Conservation (phyloP, 2,329 filamentous ascomycete genomes). For the Coniochaeta prunicola region DNA sequence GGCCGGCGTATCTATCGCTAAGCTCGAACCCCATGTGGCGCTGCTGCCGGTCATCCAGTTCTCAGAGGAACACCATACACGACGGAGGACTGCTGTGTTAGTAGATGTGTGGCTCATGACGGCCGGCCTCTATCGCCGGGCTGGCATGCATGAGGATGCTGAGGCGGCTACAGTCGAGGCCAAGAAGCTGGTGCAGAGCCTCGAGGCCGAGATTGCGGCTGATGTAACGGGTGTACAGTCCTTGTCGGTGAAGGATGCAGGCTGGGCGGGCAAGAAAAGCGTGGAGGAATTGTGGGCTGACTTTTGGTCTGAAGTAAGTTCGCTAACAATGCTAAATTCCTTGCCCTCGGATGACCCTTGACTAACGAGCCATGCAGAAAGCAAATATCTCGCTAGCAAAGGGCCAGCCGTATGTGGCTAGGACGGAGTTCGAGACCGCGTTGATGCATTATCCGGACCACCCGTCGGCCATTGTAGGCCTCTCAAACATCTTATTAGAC, state of each 20-base stretch:
- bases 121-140: conserved; percentile 77
- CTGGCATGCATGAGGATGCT: conserved; percentile 72
- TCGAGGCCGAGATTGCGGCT: conserved; percentile 60
- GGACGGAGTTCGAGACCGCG: conserved; percentile 74
- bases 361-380: conserved; percentile 40
- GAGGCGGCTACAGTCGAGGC: conserved; percentile 77
- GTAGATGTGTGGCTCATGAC: conserved; percentile 87
- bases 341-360: conserved; percentile 3
- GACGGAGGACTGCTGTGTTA: conserved; percentile 47
- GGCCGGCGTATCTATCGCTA: conserved; percentile 30
- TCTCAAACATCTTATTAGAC: conserved; percentile 81
- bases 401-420: conserved; percentile 58
- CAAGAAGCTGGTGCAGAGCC: conserved; percentile 60
- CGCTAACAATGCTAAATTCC: not conserved
- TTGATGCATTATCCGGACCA: conserved; percentile 76
- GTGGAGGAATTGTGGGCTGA: conserved; percentile 82
- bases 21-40: conserved; percentile 35
- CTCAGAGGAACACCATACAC: conserved; percentile 43
- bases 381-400: conserved; percentile 60
- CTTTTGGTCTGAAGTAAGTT: conserved; percentile 68
- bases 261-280: conserved; percentile 76
- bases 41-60: conserved; percentile 47
- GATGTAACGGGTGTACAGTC: conserved; percentile 32
- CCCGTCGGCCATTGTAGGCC: conserved; percentile 67
- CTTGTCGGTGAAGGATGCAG: conserved; percentile 53